These are phyloP conservation scores for Phytophthora foliorum DNA, from an alignment of 352 stramenopile genomes.

Conservation along the genomic window DNA sequence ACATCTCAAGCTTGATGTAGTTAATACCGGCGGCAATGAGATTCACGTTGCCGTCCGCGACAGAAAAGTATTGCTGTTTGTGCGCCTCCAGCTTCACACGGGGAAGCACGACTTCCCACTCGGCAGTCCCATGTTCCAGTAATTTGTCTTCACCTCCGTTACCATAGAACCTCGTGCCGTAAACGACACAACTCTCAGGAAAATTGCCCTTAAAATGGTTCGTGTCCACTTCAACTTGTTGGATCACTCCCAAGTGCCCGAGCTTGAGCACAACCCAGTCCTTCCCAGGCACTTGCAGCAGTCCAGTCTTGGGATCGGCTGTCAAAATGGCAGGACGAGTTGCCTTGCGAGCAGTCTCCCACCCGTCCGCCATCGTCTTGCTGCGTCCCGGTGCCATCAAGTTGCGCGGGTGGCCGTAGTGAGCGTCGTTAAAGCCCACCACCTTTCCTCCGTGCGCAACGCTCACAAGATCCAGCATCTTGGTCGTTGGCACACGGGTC, in stretches of 20 bases:
- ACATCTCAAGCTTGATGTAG: slow-evolving; percentile 95
- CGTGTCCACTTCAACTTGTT: slow-evolving; percentile 91
- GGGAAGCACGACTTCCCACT: slow-evolving; percentile 90
- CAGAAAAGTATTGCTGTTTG: slow-evolving; percentile 89
- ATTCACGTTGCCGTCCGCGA: slow-evolving; percentile 61
- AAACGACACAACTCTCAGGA: slow-evolving; percentile 90
- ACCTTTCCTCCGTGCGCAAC: slow-evolving; percentile 87
- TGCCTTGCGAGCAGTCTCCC: slow-evolving; percentile 95
- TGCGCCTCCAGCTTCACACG: slow-evolving; percentile 89
- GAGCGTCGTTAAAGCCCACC: slow-evolving; percentile 93
- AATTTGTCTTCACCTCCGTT: slow-evolving; percentile 40
- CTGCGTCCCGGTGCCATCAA: slow-evolving; percentile 89
- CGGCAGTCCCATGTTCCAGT: slow-evolving; percentile 39
- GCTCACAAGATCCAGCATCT: slow-evolving; percentile 89
- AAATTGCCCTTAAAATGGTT: slow-evolving; percentile 97
- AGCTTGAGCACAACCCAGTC: slow-evolving; percentile 95
- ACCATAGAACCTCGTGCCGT: slow-evolving; percentile 69
- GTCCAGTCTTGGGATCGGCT: slow-evolving; percentile 49
- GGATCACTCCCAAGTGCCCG: slow-evolving; percentile 76
- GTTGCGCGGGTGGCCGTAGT: slow-evolving; percentile 96
- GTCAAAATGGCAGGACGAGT: slow-evolving; percentile 80
- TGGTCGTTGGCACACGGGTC: slow-evolving; percentile 50
- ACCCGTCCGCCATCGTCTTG: slow-evolving; percentile 94
- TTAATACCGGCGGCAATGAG: slow-evolving; percentile 79
- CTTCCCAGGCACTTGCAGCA: slow-evolving; percentile 80